Base-by-base conservation (phyloP, 73 alveolate genomes). In the Paramecium pentaurelia region DNA sequence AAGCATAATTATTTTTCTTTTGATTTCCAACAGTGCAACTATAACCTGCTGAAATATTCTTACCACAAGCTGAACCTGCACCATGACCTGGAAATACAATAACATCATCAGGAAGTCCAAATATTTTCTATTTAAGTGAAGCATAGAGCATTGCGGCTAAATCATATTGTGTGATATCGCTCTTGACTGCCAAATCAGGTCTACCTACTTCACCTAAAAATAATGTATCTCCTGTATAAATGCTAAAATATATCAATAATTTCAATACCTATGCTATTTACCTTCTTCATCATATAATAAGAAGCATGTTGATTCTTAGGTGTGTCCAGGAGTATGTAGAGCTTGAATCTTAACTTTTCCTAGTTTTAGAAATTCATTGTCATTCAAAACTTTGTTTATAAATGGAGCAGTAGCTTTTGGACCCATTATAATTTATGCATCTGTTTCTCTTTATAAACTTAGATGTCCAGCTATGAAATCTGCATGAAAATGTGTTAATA, bases 1-100 rank as follows among this genome's bases (percentile, higher is more conserved):
- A 64, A 14, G 95, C 95, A 58, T 92, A 92, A 84, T 92, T 92
- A 27, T 51, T 92, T 22, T 80, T 9, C 83, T 80, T 80, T 42
- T 92, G 47, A 22, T 25, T 92, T 8, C 95, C 95, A 16, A 92
- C 30, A 32, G 70, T 70, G 77, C 95, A 92, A 59, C 86, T 89
- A 42, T 71, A 83, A 4, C 94, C 94, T 25, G 51, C 32, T 1
- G 83, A 59, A 30, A 89, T 89, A 58, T 89, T 89, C 32, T 73
- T 70, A 1, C 96, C 98, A 47, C 95, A 86, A 30, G 96, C 93
- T 38, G 98, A 94, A 25, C 95, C 98, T 1, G 96, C 96, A n/a
- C 98, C 98, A 60, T 95, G 98, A n/a, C 97, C 97, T 5, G 98
- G 96, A 64, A 92, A 92, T 11, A 95, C 95, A 3, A 93, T 44